Percentiles rank a stretch among this genome's conserved stretches.
Conservation (phyloP, 306 rosid genomes). For the Phaseolus lunatus region DNA sequence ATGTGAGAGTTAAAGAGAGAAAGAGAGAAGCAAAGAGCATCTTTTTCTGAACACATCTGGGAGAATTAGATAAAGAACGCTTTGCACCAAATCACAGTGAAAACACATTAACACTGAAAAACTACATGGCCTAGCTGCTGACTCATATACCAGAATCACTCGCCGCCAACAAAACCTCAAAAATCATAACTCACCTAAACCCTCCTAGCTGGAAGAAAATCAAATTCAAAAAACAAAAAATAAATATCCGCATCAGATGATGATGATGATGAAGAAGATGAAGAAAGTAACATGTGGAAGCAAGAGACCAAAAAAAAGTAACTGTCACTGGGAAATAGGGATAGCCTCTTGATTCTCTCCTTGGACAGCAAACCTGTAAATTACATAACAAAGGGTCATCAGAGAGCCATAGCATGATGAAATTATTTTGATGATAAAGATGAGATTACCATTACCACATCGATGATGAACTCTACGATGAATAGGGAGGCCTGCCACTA, state of each 20-base stretch:
- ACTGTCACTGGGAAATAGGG: constrained; percentile 37
- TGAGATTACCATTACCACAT: constrained; percentile 32
- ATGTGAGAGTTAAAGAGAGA: constrained; percentile 39
- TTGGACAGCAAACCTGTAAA: constrained; percentile 46
- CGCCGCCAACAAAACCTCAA: constrained; percentile 45
- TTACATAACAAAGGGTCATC: not conserved
- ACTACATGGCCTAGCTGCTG: constrained; percentile 52
- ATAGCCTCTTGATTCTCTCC: constrained; percentile 50
- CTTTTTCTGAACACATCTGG: constrained; percentile 40
- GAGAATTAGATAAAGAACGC: constrained; percentile 42
- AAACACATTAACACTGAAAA: constrained; percentile 47
- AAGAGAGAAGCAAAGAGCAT: constrained; percentile 37
- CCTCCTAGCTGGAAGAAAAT: constrained; percentile 40
- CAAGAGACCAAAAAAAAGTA: constrained; percentile 43
- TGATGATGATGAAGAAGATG: constrained; percentile 12
- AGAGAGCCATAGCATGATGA: not conserved
- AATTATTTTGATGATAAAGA: not conserved
- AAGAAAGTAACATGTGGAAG: constrained; percentile 35
- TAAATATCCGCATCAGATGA: constrained; percentile 40
- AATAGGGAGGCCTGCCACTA: constrained; percentile 64
- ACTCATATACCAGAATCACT: constrained; percentile 39
- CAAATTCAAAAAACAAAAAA: constrained; percentile 33
- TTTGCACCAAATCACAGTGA: constrained; percentile 43
- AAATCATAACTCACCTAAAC: constrained; percentile 45
- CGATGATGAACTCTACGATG: constrained; percentile 44